These are phyloP conservation scores for Rhizoctonia solani DNA, from an alignment of 1,284 basidiomycete genomes.

Conservation along the genomic window DNA sequence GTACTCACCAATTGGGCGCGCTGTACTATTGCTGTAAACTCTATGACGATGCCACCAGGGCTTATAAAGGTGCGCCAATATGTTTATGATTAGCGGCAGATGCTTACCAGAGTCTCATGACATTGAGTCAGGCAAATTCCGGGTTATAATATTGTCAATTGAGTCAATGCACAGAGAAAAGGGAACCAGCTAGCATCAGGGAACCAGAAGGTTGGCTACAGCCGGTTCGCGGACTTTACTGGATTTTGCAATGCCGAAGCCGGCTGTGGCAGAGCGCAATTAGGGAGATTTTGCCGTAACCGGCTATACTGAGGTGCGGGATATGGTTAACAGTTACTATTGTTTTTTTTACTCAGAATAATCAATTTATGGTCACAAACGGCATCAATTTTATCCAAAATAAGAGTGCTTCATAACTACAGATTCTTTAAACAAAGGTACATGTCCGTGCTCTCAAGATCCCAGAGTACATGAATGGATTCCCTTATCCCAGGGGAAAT, in stretches of 20 bases:
- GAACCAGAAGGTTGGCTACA: slow-evolving; percentile 3
- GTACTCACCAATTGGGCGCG: neutral
- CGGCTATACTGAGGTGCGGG: neutral
- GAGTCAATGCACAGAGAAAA: too few species aligned
- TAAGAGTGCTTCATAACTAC: neutral
- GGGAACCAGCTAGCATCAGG: too few species aligned
- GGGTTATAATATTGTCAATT: neutral
- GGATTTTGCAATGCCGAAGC: neutral
- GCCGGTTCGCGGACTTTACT: neutral
- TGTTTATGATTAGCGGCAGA: neutral
- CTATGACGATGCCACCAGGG: neutral
- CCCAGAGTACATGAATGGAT: neutral
- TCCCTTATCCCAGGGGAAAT: neutral
- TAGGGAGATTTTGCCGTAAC: neutral
- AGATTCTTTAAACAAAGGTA: neutral
- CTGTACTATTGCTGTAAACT: neutral
- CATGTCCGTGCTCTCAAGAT: slow-evolving; percentile 2
- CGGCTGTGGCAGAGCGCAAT: neutral
- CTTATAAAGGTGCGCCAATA: neutral
- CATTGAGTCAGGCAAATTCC: neutral
- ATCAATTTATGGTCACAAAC: too few species aligned
- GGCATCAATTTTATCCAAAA: too few species aligned
- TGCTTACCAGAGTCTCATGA: neutral
- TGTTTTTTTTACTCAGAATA: neutral
- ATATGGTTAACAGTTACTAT: neutral